phyloP scores from a whole-genome alignment of 331 rosid genomes.

The Pyracantha coccinea region DNA sequence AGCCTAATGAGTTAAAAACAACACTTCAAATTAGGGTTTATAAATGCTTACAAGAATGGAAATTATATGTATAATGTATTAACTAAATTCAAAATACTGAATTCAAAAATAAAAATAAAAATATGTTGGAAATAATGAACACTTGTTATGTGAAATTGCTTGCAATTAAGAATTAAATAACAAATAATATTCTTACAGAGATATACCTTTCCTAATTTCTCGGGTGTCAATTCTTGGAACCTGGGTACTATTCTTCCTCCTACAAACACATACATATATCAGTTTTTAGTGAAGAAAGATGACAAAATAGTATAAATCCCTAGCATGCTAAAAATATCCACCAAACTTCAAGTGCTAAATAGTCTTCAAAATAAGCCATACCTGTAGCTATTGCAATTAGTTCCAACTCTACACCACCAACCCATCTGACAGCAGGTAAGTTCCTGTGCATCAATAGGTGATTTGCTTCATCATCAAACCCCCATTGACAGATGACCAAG shows the following conservation, averaged over 20 bases:
- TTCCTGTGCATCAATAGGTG: constrained; percentile 94
- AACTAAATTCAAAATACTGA: not conserved
- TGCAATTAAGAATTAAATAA: not conserved
- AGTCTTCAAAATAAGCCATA: constrained; percentile 18
- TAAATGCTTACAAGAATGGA: not conserved
- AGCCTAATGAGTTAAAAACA: constrained; percentile 39
- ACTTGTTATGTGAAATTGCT: not conserved
- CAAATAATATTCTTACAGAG: not conserved
- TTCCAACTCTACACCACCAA: constrained; percentile 99
- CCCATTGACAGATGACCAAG: constrained; percentile 97
- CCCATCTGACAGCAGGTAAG: constrained; percentile 99
- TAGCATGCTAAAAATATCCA: not conserved
- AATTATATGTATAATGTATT: not conserved
- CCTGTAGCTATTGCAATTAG: constrained; percentile 98
- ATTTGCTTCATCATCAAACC: constrained; percentile 99
- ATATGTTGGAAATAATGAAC: not conserved
- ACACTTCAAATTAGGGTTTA: not conserved
- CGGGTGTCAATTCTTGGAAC: constrained; percentile 89
- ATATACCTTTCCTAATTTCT: constrained; percentile 82
- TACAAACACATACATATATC: constrained; percentile 22
- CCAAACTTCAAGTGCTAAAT: not conserved
- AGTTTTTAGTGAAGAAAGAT: not conserved
- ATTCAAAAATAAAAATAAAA: no score
- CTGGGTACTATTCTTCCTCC: constrained; percentile 99
- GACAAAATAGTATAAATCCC: not conserved